phyloP scores from a whole-genome alignment of 768 basidiomycete genomes.

The Megacollybia marginata region DNA sequence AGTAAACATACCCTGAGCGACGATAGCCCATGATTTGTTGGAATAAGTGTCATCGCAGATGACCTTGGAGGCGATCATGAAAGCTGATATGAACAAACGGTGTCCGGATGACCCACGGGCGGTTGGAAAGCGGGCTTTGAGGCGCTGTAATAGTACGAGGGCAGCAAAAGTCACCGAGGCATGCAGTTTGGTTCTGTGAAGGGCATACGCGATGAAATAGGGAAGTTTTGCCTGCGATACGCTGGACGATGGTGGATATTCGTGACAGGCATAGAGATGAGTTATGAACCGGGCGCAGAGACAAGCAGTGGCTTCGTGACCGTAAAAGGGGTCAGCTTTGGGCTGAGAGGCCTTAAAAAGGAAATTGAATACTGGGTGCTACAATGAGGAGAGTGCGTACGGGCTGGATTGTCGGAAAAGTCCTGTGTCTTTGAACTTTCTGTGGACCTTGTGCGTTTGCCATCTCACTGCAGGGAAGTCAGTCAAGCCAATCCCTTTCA shows the following conservation, averaged over 20 bases:
- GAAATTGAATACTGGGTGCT: not conserved
- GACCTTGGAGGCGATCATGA: slow-evolving; percentile 91
- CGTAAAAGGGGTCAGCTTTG: slow-evolving; percentile 56
- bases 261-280: slow-evolving; percentile 81
- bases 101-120: slow-evolving; percentile 88
- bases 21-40: slow-evolving; percentile 89
- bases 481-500: too few relatives aligned
- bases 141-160: slow-evolving; percentile 61
- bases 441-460: too few relatives aligned
- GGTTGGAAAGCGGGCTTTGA: slow-evolving; percentile 89
- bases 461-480: too few relatives aligned
- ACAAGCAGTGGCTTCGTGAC: slow-evolving; percentile 67
- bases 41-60: slow-evolving; percentile 93
- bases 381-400: not conserved
- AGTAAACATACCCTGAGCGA: slow-evolving; percentile 81
- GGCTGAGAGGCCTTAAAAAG: slow-evolving; percentile 1
- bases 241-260: slow-evolving; percentile 55
- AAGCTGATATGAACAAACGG: slow-evolving; percentile 83
- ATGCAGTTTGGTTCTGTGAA: slow-evolving; percentile 77
- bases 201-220: slow-evolving; percentile 80
- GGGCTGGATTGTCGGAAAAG: too few relatives aligned
- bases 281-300: slow-evolving; percentile 76
- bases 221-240: slow-evolving; percentile 59
- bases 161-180: slow-evolving; percentile 64
- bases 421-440: too few relatives aligned